A percentile compares a stretch with the other conserved stretches of the same genome.
These are phyloP conservation scores for Starmerella etchellsii DNA, from an alignment of 805 yeast species.

Conservation along the genomic window DNA sequence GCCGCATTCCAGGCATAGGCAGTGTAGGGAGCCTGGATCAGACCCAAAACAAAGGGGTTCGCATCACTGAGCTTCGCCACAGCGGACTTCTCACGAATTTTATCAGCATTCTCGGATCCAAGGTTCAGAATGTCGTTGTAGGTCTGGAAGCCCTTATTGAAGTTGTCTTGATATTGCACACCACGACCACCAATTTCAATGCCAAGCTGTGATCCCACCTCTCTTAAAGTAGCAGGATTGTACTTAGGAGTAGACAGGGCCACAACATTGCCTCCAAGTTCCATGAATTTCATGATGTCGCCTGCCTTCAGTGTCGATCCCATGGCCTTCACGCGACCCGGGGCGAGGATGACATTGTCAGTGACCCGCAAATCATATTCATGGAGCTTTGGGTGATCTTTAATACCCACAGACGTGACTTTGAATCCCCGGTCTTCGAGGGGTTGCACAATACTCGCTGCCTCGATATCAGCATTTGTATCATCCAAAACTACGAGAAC, in stretches of 20 bases:
- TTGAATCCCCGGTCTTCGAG: conserved; percentile 29
- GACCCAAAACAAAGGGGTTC: conserved; percentile 14
- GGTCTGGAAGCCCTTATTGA: conserved; percentile 24
- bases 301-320: conserved; percentile 33
- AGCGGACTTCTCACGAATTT: conserved; percentile 6
- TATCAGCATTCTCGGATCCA: conserved; percentile 3
- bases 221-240: conserved; percentile 48
- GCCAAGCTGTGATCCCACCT: conserved; percentile 67
- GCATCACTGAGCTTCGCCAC: conserved; percentile 13
- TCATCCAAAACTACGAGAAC: conserved; percentile 27
- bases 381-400: conserved; percentile 28
- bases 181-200: conserved; percentile 71
- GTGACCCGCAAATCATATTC: conserved; percentile 35
- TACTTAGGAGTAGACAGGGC: conserved; percentile 43
- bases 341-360: conserved; percentile 48
- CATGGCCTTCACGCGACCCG: conserved; percentile 35
- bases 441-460: conserved; percentile 15
- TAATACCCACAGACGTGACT: conserved; percentile 23
- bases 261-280: conserved; percentile 63
- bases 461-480: conserved; percentile 13
- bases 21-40: conserved; percentile 19
- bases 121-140: conserved; percentile 17
- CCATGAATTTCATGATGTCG: conserved; percentile 46
- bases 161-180: conserved; percentile 52
- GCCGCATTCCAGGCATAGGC: conserved; percentile 19